A percentile compares a stretch with the other conserved stretches of the same genome.
These are phyloP conservation scores for Rhizopus microsporus DNA, from an alignment of 371 early-diverging fungal genomes.

Conservation along the genomic window DNA sequence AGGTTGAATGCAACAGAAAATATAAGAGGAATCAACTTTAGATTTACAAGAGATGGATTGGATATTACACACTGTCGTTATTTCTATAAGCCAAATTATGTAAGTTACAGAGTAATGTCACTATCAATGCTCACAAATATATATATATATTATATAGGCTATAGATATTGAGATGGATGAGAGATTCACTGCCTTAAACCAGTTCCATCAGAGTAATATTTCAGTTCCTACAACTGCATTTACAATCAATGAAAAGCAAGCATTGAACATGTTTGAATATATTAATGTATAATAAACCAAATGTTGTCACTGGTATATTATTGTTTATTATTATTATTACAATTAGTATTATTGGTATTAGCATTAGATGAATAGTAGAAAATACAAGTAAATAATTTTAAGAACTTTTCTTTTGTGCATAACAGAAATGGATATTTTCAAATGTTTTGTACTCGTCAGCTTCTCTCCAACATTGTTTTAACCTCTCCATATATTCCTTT, in stretches of 20 bases:
- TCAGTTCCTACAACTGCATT: too few species aligned
- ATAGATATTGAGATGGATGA: constrained; percentile 41
- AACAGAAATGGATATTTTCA: constrained; percentile 56
- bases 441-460: constrained; percentile 51
- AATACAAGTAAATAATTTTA: neutral
- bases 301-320: too few species aligned
- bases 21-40: constrained; percentile 48
- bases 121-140: neutral
- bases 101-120: neutral
- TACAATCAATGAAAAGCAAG: too few species aligned
- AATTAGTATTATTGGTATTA: too few species aligned
- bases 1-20: constrained; percentile 52
- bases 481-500: constrained; percentile 32
- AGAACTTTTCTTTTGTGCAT: constrained; percentile 37
- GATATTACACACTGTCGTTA: constrained; percentile 18
- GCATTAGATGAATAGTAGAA: neutral
- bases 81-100: constrained; percentile 16
- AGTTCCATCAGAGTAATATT: too few species aligned
- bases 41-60: constrained; percentile 30
- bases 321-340: too few species aligned
- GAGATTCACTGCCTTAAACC: constrained; percentile 32
- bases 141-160: constrained; percentile 20
- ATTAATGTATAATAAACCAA: too few species aligned
- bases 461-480: constrained; percentile 41
- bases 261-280: too few species aligned